Base-by-base conservation (phyloP, 305 asterid genomes). In the Fraxinus baroniana region DNA sequence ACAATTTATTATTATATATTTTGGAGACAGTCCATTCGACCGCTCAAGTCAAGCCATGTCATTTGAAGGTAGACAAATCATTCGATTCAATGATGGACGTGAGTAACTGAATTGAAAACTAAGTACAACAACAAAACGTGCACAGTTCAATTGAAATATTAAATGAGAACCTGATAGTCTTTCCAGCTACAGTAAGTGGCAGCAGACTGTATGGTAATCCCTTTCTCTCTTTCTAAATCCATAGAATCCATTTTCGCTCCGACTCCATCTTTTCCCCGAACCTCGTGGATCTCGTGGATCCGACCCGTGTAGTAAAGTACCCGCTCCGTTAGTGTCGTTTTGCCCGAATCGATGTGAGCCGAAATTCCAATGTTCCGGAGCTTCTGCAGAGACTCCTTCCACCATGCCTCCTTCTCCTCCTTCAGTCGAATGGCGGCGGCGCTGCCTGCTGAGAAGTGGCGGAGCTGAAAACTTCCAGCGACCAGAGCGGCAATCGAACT, bases 221-320 rank as follows among this genome's bases (percentile, higher is more conserved):
- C 99, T 79, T 94, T 96, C 86, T 96, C 99, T 80, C 98, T 91
- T 90, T 96, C 99, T 90, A 94, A 91, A 84, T 94, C 99, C 99
- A 94, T 96, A 15, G 98, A 94, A 85, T 96, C 99, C 99, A 96
- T 96, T 75, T 94, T 96, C 26, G 99, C 99, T 6, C 98, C 98
- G 28, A 94, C 97, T 55, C 98, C 98, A 83, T 96, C 98, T 90
- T 85, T 96, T 82, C 99, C 99, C 66, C 98, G 84, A 13, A 96
- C 99, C 89, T 96, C 99, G 57, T 94, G 98, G 64, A 95, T 94
- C 90, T 95, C 97, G 84, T 95, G 98, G 90, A 94, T 96, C 91
- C 97, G 91, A 74, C 99, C 99, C 33, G 99, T 96, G 74, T 96
- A 96, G 74, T 26, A 96, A 89, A 94, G 35, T 20, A 94, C 87